Conservation (phyloP, 345 rosid genomes). For the Gossypium arboreum region DNA sequence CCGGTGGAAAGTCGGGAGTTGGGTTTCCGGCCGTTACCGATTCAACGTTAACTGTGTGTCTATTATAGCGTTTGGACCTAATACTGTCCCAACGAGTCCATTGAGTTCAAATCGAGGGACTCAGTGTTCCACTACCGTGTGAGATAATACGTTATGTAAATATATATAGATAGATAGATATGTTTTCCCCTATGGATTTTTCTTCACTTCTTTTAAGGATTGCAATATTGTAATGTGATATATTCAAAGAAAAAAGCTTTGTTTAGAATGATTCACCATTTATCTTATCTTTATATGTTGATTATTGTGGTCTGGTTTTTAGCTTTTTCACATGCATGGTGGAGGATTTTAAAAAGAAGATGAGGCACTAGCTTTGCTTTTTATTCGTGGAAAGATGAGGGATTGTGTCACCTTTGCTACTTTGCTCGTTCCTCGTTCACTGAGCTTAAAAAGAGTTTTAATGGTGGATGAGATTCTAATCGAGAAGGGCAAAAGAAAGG, state of each 20-base stretch:
- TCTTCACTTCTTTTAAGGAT: background rate
- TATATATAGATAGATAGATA: too few relatives aligned
- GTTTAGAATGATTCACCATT: background rate
- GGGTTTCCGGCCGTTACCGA: slow-evolving; percentile 73
- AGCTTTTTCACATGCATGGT: background rate
- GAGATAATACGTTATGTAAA: slow-evolving; percentile 7
- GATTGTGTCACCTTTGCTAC: slow-evolving; percentile 8
- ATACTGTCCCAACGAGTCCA: slow-evolving; percentile 37
- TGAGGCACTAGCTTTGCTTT: background rate
- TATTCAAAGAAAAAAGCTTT: slow-evolving; percentile 14
- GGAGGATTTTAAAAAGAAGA: background rate
- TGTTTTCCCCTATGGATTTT: too few relatives aligned
- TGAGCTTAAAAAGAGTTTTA: background rate
- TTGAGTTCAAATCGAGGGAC: slow-evolving; percentile 53
- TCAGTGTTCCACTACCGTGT: slow-evolving; percentile 62
- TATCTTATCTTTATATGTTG: too few relatives aligned
- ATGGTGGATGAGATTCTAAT: background rate
- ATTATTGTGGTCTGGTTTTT: slow-evolving; percentile 10
- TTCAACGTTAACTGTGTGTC: slow-evolving; percentile 65
- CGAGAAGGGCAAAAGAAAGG: slow-evolving; percentile 8
- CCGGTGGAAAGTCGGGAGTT: slow-evolving; percentile 81
- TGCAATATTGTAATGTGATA: background rate
- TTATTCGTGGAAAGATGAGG: background rate
- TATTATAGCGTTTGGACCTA: slow-evolving; percentile 49
- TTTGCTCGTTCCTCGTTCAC: background rate